Evolutionary conservation across 139 green algal genomes (phyloP), one percentile per base, ranked within the genome.

Genomic region (Ettlia oleoabundans): DNA sequence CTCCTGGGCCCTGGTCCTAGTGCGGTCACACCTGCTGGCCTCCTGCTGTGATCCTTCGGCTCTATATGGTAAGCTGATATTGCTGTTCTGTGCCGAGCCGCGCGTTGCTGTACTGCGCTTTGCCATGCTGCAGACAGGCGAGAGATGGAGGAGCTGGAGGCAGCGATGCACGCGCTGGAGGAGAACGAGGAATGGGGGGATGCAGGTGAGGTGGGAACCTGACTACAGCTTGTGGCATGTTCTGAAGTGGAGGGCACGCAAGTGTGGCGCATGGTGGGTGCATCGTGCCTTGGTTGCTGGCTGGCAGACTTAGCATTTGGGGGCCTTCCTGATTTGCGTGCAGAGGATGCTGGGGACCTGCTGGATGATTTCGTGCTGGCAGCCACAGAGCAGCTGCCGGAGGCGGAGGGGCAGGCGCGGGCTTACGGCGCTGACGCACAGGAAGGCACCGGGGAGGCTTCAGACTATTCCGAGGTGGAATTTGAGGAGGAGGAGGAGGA

Each of bases 351-450:
- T 68, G 90, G 85, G 28, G 91, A 94, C 71, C 87, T 93, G 80
- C 67, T 93, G 43, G 93, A 95, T 79, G 90, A 93, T 41, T 96
- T 96, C 84, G 89, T 95, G 71, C 80, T 92, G 35, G 76, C 76
- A 0, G 89, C 88, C 4, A 86, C 89, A 7, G 71, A 89, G 64
- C 64, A 77, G 38, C 19, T 2, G 30, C 65, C 40, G 3, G 71
- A n/a, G 22, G 52, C 58, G 3, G 58, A 61, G 3, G 58, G 74
- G 52, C 33, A 65, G 30, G 41, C 62, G 53, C 47, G 69, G n/a
- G 6, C 83, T n/a, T n/a, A n/a, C n/a, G n/a, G n/a, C n/a, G n/a
- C n/a, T n/a, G n/a, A n/a, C n/a, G n/a, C n/a, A n/a, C n/a, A 30
- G 30, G 43, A 68, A 28, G 24, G 26, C 38, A 43, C 33, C 26